A percentile compares a stretch with the other conserved stretches of the same genome.
phyloP scores from a whole-genome alignment of 164 flowering plant genomes.

The Malania oleifera region DNA sequence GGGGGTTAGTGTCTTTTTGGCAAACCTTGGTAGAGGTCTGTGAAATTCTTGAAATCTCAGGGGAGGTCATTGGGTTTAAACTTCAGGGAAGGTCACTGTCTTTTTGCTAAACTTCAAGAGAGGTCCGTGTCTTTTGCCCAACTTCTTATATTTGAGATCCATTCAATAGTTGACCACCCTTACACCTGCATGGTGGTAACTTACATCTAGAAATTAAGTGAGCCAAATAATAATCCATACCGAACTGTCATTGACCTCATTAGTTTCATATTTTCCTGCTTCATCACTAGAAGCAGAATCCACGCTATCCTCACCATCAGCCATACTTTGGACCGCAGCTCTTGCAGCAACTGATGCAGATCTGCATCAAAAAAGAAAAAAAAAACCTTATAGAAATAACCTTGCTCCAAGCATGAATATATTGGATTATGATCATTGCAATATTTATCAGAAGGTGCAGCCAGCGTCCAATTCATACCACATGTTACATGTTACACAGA shows the following conservation, averaged over 20 bases:
- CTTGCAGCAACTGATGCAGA: slow-evolving; percentile 69
- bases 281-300: slow-evolving; percentile 79
- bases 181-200: not conserved
- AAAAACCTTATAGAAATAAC: not conserved
- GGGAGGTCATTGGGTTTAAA: too few species aligned
- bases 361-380: slow-evolving; percentile 33
- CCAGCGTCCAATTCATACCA: not conserved
- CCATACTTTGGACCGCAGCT: slow-evolving; percentile 47
- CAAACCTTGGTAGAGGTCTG: too few species aligned
- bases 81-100: too few species aligned
- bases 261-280: slow-evolving; percentile 29
- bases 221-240: slow-evolving; percentile 35
- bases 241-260: slow-evolving; percentile 59
- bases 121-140: too few species aligned
- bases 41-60: too few species aligned
- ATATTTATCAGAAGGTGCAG: not conserved
- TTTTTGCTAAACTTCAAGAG: too few species aligned
- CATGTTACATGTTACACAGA: not conserved
- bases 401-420: not conserved
- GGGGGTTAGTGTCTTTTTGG: too few species aligned
- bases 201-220: not conserved
- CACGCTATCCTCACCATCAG: slow-evolving; percentile 55
- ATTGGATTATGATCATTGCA: not conserved
- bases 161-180: too few species aligned
- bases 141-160: too few species aligned